Percentiles rank a stretch among this genome's conserved stretches.
Evolutionary conservation across 1,139 yeast genomes (phyloP).

Genomic region (Saccharomycopsis hybrid): DNA sequence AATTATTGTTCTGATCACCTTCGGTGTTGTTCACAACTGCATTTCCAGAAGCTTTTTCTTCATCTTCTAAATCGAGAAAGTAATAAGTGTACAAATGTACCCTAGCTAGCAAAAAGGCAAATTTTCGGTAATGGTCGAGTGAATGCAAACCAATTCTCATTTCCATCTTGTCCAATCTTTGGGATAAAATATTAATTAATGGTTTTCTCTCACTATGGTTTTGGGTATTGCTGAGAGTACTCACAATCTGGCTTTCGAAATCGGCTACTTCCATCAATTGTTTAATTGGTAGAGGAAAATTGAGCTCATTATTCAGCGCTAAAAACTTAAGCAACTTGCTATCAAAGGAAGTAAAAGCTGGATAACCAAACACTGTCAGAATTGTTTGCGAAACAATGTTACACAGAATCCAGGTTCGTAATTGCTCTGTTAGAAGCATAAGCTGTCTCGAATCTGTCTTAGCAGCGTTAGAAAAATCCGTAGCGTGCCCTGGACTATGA

Average conservation of each 20-base stretch:
- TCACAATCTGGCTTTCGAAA: conserved; percentile 80
- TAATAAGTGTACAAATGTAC: conserved; percentile 77
- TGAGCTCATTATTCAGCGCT: conserved; percentile 25
- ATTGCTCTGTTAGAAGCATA: conserved; percentile 63
- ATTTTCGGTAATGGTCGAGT: conserved; percentile 60
- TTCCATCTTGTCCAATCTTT: conserved; percentile 73
- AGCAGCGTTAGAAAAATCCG: conserved; percentile 43
- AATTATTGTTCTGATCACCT: background rate
- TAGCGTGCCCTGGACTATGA: conserved; percentile 64
- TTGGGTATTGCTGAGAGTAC: conserved; percentile 56
- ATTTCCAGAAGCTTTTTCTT: no score
- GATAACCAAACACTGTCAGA: conserved; percentile 91
- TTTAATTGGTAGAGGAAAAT: conserved; percentile 52
- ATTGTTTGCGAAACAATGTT: conserved; percentile 84
- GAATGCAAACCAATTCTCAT: conserved; percentile 34
- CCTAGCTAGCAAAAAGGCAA: conserved; percentile 65
- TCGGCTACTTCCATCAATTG: conserved; percentile 79
- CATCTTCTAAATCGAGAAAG: conserved; percentile 52
- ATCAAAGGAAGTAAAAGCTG: conserved; percentile 82
- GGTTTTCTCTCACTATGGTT: conserved; percentile 60
- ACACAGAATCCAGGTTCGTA: conserved; percentile 89
- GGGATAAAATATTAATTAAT: conserved; percentile 58
- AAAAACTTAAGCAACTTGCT: conserved; percentile 34
- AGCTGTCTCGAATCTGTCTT: conserved; percentile 27
- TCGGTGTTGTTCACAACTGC: no score